Percentiles rank a stretch among this genome's conserved stretches.
phyloP scores from a whole-genome alignment of 116 monocot species.

The Posidonia oceanica region DNA sequence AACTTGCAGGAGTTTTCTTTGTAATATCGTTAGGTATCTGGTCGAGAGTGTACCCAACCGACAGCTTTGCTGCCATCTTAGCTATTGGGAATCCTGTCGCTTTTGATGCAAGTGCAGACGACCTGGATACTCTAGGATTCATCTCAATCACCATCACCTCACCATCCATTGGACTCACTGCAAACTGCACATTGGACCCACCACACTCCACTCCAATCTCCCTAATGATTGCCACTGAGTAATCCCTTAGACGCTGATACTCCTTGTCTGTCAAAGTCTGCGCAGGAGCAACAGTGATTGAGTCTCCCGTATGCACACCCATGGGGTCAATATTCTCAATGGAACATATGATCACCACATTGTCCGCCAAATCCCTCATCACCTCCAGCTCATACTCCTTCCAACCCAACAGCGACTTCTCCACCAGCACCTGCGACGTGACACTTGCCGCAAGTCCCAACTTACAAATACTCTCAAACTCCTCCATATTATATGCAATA shows the following conservation, averaged over 20 bases:
- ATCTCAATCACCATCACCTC: constrained; percentile 99
- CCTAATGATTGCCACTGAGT: constrained; percentile 75
- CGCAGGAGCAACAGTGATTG: constrained; percentile 93
- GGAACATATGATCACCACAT: constrained; percentile 94
- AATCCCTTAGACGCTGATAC: constrained; percentile 90
- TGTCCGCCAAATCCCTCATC: constrained; percentile 93
- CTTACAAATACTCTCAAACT: constrained; percentile 81
- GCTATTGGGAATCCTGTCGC: constrained; percentile 99
- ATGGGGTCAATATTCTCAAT: constrained; percentile 95
- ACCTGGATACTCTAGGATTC: constrained; percentile 97
- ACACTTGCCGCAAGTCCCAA: constrained; percentile 67
- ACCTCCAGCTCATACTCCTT: constrained; percentile 98
- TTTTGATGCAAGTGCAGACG: constrained; percentile 90
- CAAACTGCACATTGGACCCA: constrained; percentile 98
- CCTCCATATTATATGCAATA: constrained; percentile 80
- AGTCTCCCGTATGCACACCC: constrained; percentile 97
- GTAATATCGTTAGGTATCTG: constrained; percentile 99
- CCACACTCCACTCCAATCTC: constrained; percentile 98
- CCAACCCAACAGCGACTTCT: constrained; percentile 95
- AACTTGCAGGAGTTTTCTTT: constrained; percentile 97
- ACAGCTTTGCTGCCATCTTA: constrained; percentile 94
- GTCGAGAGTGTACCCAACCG: constrained; percentile 91
- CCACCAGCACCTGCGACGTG: constrained; percentile 69
- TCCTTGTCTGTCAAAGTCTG: constrained; percentile 96
- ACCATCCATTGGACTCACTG: constrained; percentile 84